Evolutionary conservation across 495 filamentous ascomycete genomes (phyloP).

Genomic region (Chaetomidium leptoderma): DNA sequence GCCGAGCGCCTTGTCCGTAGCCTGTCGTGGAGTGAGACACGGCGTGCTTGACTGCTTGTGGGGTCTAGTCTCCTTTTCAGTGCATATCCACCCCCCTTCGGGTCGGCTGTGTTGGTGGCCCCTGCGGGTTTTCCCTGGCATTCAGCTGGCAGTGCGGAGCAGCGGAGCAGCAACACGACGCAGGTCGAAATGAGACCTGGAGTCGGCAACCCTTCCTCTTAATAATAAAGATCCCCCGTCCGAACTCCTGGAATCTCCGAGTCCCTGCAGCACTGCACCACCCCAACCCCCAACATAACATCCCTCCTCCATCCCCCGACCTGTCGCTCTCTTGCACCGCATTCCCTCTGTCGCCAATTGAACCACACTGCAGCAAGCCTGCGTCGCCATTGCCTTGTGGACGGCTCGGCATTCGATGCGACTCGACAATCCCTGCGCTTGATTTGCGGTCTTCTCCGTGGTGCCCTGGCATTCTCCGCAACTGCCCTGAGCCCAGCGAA

Average conservation of each 20-base stretch:
- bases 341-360: not conserved
- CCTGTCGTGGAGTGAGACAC: too few relatives aligned
- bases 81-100: not conserved
- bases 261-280: not conserved
- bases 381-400: not conserved
- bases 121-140: slow-evolving; percentile 29
- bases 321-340: not conserved
- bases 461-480: not conserved
- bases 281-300: not conserved
- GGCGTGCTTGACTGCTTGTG: slow-evolving; percentile 9
- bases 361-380: not conserved
- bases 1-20: too few relatives aligned
- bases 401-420: not conserved
- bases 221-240: not conserved
- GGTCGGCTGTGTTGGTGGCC: slow-evolving; percentile 19
- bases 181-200: slow-evolving; percentile 29
- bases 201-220: slow-evolving; percentile 5
- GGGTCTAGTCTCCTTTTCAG: not conserved
- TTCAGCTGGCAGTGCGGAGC: slow-evolving; percentile 9
- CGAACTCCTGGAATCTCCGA: slow-evolving; percentile 4
- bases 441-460: not conserved
- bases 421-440: not conserved
- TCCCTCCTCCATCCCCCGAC: too few relatives aligned
- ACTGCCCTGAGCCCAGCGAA: not conserved
- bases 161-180: not conserved